Evolutionary conservation across 192 early-diverging fungal genomes (phyloP).

Genomic region (Entrophospora sp.): DNA sequence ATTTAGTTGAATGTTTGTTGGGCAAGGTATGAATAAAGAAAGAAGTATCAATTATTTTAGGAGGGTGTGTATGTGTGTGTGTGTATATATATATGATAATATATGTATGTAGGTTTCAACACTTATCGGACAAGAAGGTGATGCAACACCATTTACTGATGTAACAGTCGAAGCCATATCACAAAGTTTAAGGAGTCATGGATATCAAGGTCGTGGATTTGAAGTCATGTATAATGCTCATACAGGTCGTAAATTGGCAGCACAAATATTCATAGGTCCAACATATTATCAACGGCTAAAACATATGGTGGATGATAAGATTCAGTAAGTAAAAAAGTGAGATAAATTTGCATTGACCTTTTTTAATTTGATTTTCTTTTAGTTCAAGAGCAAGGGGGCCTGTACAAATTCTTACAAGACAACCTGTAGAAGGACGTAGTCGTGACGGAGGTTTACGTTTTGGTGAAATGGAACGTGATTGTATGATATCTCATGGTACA

Average conservation of each 20-base stretch:
- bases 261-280: slow-evolving; percentile 92
- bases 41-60: too few relatives aligned
- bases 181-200: slow-evolving; percentile 55
- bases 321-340: slow-evolving; percentile 48
- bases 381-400: slow-evolving; percentile 86
- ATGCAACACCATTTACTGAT: slow-evolving; percentile 96
- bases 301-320: slow-evolving; percentile 99
- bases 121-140: slow-evolving; percentile 88
- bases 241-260: slow-evolving; percentile 89
- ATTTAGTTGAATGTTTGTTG: slow-evolving; percentile 96
- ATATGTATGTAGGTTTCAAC: slow-evolving; percentile 50
- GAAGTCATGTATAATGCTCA: slow-evolving; percentile 99
- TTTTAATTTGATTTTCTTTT: too few relatives aligned
- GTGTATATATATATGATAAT: not conserved
- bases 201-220: slow-evolving; percentile 93
- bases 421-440: slow-evolving; percentile 95
- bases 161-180: slow-evolving; percentile 97
- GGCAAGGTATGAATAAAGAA: slow-evolving; percentile 60
- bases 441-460: slow-evolving; percentile 98
- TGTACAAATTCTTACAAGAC: slow-evolving; percentile 92
- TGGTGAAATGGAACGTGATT: slow-evolving; percentile 99
- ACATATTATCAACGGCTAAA: slow-evolving; percentile 99
- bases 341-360: not conserved
- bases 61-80: too few relatives aligned
- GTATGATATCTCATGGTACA: slow-evolving; percentile 92